Evolutionary conservation across 2,329 filamentous ascomycete species (phyloP), one percentile per base, ranked within the genome.

Genomic region (Neonectria punicea): DNA sequence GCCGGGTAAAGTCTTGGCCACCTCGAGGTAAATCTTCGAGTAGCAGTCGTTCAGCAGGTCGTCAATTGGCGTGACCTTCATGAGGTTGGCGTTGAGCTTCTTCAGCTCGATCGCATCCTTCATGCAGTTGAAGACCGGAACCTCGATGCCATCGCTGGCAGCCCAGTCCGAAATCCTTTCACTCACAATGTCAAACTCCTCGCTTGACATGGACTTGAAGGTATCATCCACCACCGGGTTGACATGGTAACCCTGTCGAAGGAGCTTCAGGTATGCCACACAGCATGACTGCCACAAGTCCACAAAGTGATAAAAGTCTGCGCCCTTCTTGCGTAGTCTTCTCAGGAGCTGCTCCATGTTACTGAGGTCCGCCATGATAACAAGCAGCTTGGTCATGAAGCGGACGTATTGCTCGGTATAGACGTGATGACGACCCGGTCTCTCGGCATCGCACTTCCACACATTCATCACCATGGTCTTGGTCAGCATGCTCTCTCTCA

Each of bases 381-480:
- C 87, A 7, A 97, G 83, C 8, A 97, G 83, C 59, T 87, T 85
- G 13, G 93, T 89, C 78, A 97, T 93, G 75, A 96, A 96, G 18
- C 90, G 89, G 1, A 93, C 91, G 74, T 98, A 98, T 67, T 92
- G 90, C 53, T 93, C 90, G 0, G 93, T 97, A 77, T 96, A 98
- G 41, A 97, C 93, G 74, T 97, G 96, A 77, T 98, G 94, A 18
- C 94, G 88, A 0, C 94, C 94, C 0, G 93, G 85, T 2, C 87
- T 84, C 73, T 98, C 94, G 51, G 92, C 90, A 70, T 97, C 94
- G 41, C 94, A 96, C 72, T 94, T 95, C 94, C 94, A 98, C 4
- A 98, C 93, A 75, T 97, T 95, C 78, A 97, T 90, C 1, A 92
- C 91, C 91, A 97, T 97, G 0, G 93, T 97, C 81, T 97, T 97